Percentiles rank a stretch among this genome's conserved stretches.
Evolutionary conservation across 805 yeast species (phyloP).

Genomic region (Zygoascus flipseniorum): DNA sequence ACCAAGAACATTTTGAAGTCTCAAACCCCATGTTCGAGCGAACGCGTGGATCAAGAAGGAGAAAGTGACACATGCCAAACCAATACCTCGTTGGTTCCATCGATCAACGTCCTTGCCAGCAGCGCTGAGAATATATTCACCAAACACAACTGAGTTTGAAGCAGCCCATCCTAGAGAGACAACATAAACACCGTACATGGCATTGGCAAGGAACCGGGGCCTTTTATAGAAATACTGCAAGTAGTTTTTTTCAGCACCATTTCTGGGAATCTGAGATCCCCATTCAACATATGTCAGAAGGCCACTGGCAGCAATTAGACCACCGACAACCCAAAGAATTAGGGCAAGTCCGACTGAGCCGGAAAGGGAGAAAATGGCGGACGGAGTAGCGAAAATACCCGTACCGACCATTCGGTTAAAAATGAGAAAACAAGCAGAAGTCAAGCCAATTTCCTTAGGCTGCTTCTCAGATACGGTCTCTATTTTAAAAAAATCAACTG

Average conservation of each 20-base stretch:
- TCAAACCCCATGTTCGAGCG: constrained; percentile 57
- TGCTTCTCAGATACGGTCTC: not conserved
- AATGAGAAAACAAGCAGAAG: constrained; percentile 56
- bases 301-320: constrained; percentile 56
- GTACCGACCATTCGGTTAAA: constrained; percentile 69
- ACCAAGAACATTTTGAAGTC: constrained; percentile 59
- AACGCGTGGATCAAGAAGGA: constrained; percentile 56
- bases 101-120: constrained; percentile 58
- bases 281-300: constrained; percentile 70
- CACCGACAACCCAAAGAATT: constrained; percentile 68
- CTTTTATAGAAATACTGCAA: constrained; percentile 60
- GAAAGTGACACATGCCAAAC: constrained; percentile 64
- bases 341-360: constrained; percentile 70
- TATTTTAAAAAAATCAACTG: not conserved
- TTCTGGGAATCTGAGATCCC: constrained; percentile 69
- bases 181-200: constrained; percentile 59
- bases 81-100: constrained; percentile 75
- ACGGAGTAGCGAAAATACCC: constrained; percentile 67
- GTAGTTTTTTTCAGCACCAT: constrained; percentile 83
- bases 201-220: constrained; percentile 62
- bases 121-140: constrained; percentile 68
- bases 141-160: constrained; percentile 73
- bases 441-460: constrained; percentile 33
- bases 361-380: constrained; percentile 41
- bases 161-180: constrained; percentile 81